These are phyloP conservation scores for Aspergillus sp. DNA, from an alignment of 2,329 filamentous ascomycete species.

Conservation along the genomic window DNA sequence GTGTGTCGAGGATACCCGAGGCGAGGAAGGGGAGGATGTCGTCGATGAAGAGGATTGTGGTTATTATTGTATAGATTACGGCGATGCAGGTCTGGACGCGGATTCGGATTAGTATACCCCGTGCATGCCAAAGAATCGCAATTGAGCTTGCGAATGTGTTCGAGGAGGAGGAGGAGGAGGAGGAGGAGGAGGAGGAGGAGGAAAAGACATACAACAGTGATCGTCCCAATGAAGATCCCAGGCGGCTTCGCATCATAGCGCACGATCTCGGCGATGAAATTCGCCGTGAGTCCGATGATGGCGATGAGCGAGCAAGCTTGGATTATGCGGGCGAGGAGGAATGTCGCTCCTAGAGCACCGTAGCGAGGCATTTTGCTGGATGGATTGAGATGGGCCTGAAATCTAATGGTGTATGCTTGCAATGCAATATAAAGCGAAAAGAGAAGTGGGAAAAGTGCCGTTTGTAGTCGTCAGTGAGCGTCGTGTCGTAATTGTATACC, in stretches of 20 bases:
- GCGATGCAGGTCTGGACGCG: constrained; percentile 71
- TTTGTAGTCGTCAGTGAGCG: not conserved
- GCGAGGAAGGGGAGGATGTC: constrained; percentile 75
- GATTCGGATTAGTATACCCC: constrained; percentile 19
- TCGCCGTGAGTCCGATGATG: constrained; percentile 78
- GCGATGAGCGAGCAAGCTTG: constrained; percentile 73
- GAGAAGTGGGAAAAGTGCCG: not conserved
- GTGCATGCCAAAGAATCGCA: not conserved
- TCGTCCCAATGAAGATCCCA: constrained; percentile 73
- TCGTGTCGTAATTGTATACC: not conserved
- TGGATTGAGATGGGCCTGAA: not conserved
- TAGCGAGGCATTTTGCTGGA: constrained; percentile 46
- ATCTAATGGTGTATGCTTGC: not conserved
- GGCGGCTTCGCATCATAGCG: constrained; percentile 68
- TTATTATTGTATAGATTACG: constrained; percentile 76
- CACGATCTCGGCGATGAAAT: constrained; percentile 80
- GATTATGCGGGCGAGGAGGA: constrained; percentile 72
- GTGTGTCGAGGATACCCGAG: constrained; percentile 66
- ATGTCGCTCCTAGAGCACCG: constrained; percentile 77
- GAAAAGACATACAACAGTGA: constrained; percentile 71
- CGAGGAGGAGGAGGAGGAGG: not conserved
- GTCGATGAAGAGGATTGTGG: constrained; percentile 81
- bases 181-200: not conserved
- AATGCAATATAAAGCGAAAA: not conserved
- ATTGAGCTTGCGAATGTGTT: not conserved